phyloP scores from a whole-genome alignment of 306 rosid genomes.

The Vigna hirtella region DNA sequence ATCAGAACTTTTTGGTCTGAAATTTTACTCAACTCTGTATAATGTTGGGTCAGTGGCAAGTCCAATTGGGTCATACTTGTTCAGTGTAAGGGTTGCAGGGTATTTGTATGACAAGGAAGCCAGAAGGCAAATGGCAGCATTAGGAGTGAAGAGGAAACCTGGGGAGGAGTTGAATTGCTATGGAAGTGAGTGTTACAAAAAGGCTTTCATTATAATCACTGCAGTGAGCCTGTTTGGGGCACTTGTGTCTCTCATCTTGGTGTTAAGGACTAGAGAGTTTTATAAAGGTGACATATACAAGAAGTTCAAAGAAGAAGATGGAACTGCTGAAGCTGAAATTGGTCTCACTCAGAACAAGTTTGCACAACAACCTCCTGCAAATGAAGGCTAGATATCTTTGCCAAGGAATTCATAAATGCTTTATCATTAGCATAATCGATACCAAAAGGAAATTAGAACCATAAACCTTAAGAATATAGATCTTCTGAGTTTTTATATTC shows the following conservation, averaged over 20 bases:
- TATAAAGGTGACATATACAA: slow-evolving; percentile 58
- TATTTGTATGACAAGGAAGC: slow-evolving; percentile 58
- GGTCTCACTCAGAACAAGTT: slow-evolving; percentile 18
- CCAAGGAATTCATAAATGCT: not conserved
- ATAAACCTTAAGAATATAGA: too few species aligned
- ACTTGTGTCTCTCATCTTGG: slow-evolving; percentile 55
- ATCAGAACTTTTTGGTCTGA: slow-evolving; percentile 85
- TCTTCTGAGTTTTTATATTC: too few species aligned
- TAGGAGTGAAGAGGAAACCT: slow-evolving; percentile 42
- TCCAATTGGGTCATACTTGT: slow-evolving; percentile 61
- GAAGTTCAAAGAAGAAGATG: slow-evolving; percentile 53
- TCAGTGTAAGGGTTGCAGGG: slow-evolving; percentile 55
- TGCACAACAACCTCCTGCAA: slow-evolving; percentile 16
- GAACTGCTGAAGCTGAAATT: slow-evolving; percentile 36
- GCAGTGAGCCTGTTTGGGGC: slow-evolving; percentile 53
- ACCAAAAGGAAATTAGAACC: not conserved
- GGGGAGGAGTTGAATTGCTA: slow-evolving; percentile 58
- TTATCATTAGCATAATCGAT: not conserved
- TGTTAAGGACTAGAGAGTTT: slow-evolving; percentile 56
- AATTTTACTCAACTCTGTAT: slow-evolving; percentile 73
- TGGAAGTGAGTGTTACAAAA: slow-evolving; percentile 51
- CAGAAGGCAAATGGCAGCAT: slow-evolving; percentile 40
- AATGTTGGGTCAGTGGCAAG: slow-evolving; percentile 82
- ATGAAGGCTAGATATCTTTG: slow-evolving; percentile 1
- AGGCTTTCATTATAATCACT: slow-evolving; percentile 58